These are phyloP conservation scores for Gomphus sp. DNA, from an alignment of 1,284 basidiomycete species.

Conservation along the genomic window DNA sequence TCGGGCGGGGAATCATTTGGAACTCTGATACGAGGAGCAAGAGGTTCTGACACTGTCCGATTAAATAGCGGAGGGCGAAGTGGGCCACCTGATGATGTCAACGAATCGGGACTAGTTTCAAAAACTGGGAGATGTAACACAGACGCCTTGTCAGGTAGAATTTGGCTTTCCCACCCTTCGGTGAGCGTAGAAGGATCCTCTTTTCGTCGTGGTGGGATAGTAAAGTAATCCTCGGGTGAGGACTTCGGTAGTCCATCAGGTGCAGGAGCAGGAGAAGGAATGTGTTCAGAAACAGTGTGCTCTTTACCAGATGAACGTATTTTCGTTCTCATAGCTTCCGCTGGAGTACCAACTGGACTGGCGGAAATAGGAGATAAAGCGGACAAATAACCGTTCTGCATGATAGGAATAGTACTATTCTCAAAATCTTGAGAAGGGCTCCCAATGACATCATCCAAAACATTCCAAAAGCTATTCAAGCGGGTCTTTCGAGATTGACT, in stretches of 20 bases:
- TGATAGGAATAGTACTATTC: neutral
- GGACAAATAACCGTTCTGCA: neutral
- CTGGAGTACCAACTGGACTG: constrained; percentile 4
- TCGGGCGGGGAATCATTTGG: neutral
- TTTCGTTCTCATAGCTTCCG: neutral
- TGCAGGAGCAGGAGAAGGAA: neutral
- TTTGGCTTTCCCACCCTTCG: neutral
- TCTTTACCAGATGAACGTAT: neutral
- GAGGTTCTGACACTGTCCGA: constrained; percentile 9
- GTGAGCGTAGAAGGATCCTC: neutral
- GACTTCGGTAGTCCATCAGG: neutral
- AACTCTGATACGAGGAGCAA: neutral
- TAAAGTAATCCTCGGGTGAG: constrained; percentile 2
- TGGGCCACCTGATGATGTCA: neutral
- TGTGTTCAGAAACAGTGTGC: neutral
- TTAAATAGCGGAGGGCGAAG: constrained; percentile 4
- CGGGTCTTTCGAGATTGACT: constrained; percentile 30
- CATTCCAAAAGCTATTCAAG: constrained; percentile 63
- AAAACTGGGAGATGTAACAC: neutral
- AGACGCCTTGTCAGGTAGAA: neutral
- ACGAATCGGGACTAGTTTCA: constrained; percentile 4
- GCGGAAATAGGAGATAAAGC: constrained; percentile 3
- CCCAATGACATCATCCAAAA: constrained; percentile 4
- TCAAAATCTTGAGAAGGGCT: neutral
- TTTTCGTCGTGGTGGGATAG: neutral